Conservation (phyloP, 2,329 filamentous ascomycete species). For the Grosmannia clavigera region DNA sequence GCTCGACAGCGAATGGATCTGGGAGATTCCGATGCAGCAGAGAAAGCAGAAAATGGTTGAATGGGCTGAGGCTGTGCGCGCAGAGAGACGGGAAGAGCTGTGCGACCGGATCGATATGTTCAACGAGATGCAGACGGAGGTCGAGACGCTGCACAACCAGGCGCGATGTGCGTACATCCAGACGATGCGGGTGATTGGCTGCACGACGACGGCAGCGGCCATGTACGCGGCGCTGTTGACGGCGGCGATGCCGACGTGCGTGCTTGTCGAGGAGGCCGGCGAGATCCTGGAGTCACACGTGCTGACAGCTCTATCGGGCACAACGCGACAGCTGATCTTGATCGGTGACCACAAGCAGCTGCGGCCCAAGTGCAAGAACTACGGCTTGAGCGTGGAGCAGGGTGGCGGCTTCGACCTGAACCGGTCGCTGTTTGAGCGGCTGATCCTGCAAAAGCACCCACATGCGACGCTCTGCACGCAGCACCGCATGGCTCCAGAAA, state of each 20-base stretch:
- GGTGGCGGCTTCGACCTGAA: slow-evolving; percentile 56
- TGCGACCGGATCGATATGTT: not conserved
- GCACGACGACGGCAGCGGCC: slow-evolving; percentile 59
- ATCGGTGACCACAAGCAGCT: slow-evolving; percentile 67
- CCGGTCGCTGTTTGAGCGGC: slow-evolving; percentile 54
- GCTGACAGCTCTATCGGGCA: slow-evolving; percentile 40
- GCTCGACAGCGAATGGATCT: not conserved
- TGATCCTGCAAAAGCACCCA: slow-evolving; percentile 42
- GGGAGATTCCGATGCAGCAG: not conserved
- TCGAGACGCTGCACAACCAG: slow-evolving; percentile 25
- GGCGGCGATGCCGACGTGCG: slow-evolving; percentile 40
- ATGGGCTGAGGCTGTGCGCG: not conserved
- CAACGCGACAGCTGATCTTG: slow-evolving; percentile 50
- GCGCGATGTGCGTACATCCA: not conserved
- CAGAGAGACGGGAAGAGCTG: not conserved
- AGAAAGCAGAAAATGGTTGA: not conserved
- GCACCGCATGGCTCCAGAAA: slow-evolving; percentile 57
- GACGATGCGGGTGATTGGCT: slow-evolving; percentile 51
- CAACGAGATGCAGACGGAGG: not conserved
- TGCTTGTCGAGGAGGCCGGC: slow-evolving; percentile 61
- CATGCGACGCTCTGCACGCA: slow-evolving; percentile 46
- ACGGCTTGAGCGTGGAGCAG: slow-evolving; percentile 46
- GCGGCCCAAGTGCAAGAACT: slow-evolving; percentile 53
- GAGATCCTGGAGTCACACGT: slow-evolving; percentile 61
- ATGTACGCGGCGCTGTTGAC: slow-evolving; percentile 44